Base-by-base conservation (phyloP, 306 rosid genomes). In the Sechiopsis laciniata region DNA sequence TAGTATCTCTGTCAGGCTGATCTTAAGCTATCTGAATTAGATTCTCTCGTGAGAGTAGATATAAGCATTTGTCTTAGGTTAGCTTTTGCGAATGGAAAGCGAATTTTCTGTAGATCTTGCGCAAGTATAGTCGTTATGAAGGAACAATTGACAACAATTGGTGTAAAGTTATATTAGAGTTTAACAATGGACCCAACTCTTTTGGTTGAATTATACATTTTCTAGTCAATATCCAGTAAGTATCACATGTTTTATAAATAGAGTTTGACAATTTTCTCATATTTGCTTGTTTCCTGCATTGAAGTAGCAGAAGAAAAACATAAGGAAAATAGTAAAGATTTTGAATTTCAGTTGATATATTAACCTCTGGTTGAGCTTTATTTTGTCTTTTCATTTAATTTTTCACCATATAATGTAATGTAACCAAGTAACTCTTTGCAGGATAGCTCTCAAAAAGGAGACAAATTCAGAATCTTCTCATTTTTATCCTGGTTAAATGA, bases 311-410 rank as follows among this genome's bases (percentile, higher is more conserved):
- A 64, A 9, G 67, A 14, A 61, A 61, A 61, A 61, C 71, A 40
- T 6, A 64, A n/a, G 67, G 32, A 61, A 61, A 61, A 61, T 15
- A 9, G 71, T 64, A 37, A 37, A 32, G 22, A 63, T 63, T 63
- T 64, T 64, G 71, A 63, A n/a, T 37, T 64, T 64, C 4, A 9
- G 71, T 64, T 65, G 70, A 37, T 65, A 42, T 64, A 29, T 20
- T 59, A 59, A 11, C 29, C 71, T 40, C n/a, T 37, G 5, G 45
- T 65, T 65, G 51, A 65, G 42, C 29, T 19, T 65, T 17, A 16
- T 40, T 64, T 64, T 42, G 54, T 37, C 71, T 11, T 65, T 65
- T 65, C 6, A 17, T 17, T 37, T 10, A 48, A 10, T 10, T 7
- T 64, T 65, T 65, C 71, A 42, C 8, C 6, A 37, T 37, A 37